Conservation (phyloP, 345 rosid genomes). For the Stellera chamaejasme region DNA sequence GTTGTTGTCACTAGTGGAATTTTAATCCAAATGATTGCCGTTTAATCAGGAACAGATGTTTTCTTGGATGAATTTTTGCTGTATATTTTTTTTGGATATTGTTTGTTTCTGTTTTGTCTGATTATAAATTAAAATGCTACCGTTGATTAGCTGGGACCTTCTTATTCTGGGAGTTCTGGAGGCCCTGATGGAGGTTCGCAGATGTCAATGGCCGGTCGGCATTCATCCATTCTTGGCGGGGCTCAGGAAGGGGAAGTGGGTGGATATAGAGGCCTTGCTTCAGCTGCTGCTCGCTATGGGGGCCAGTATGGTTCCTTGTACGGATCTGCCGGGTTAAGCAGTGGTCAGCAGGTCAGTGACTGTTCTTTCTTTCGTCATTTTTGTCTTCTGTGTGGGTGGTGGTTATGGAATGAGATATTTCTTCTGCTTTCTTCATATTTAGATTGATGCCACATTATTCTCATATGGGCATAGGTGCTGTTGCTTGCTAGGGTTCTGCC, state of each 20-base stretch:
- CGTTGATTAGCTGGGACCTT: constrained; percentile 42
- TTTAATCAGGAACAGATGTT: background rate
- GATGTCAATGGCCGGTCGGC: constrained; percentile 49
- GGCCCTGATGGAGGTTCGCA: constrained; percentile 63
- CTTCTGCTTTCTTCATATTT: background rate
- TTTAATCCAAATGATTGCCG: background rate
- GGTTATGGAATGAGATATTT: constrained; percentile 3
- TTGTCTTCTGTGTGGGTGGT: background rate
- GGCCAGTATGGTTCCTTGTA: constrained; percentile 63
- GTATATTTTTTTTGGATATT: background rate
- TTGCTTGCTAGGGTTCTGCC: background rate
- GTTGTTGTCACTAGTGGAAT: background rate
- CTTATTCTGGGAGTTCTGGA: constrained; percentile 57
- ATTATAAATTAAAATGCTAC: background rate
- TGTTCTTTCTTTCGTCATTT: background rate
- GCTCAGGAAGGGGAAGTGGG: constrained; percentile 62
- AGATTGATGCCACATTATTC: background rate
- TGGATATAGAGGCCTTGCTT: constrained; percentile 53
- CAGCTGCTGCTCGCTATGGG: constrained; percentile 60
- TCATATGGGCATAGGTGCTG: background rate
- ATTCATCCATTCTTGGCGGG: constrained; percentile 44
- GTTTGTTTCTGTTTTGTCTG: constrained; percentile 4
- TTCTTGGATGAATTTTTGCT: background rate
- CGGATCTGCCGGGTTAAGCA: constrained; percentile 47
- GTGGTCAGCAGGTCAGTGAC: constrained; percentile 54